Percentiles rank a stretch among this genome's conserved stretches.
Conservation (phyloP, 106 monocot genomes). For the Gastrodia elata region DNA sequence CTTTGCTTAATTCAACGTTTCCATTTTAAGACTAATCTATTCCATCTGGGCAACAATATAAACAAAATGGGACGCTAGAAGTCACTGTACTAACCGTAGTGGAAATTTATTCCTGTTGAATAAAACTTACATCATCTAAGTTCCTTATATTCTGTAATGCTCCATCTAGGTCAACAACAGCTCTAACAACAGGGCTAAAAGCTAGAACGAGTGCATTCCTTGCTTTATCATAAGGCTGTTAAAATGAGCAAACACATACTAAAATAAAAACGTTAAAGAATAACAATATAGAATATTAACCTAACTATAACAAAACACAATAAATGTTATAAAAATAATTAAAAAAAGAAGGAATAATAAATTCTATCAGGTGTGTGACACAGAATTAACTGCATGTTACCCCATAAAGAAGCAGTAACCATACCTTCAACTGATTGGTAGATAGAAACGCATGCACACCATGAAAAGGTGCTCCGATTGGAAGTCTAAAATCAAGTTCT, state of each 20-base stretch:
- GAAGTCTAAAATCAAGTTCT: slow-evolving; percentile 98
- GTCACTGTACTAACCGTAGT: background rate
- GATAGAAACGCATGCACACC: slow-evolving; percentile 85
- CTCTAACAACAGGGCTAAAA: slow-evolving; percentile 88
- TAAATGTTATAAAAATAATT: background rate
- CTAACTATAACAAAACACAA: background rate
- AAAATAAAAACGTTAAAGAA: background rate
- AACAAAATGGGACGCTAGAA: background rate
- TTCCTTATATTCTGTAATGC: slow-evolving; percentile 77
- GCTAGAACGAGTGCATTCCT: slow-evolving; percentile 95
- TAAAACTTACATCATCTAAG: slow-evolving; percentile 62
- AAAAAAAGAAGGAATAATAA: background rate
- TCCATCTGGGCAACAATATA: background rate
- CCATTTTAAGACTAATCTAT: background rate
- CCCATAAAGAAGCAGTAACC: background rate
- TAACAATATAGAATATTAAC: background rate
- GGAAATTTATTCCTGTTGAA: background rate
- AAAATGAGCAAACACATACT: background rate
- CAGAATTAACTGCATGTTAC: background rate
- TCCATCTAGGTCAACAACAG: slow-evolving; percentile 88
- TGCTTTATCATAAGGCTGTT: slow-evolving; percentile 93
- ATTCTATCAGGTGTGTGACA: background rate
- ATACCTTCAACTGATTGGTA: slow-evolving; percentile 86
- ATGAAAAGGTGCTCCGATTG: slow-evolving; percentile 84
- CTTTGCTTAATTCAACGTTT: background rate